Base-by-base conservation (phyloP, 495 filamentous ascomycete species). In the Symbiotaphrina buchneri region DNA sequence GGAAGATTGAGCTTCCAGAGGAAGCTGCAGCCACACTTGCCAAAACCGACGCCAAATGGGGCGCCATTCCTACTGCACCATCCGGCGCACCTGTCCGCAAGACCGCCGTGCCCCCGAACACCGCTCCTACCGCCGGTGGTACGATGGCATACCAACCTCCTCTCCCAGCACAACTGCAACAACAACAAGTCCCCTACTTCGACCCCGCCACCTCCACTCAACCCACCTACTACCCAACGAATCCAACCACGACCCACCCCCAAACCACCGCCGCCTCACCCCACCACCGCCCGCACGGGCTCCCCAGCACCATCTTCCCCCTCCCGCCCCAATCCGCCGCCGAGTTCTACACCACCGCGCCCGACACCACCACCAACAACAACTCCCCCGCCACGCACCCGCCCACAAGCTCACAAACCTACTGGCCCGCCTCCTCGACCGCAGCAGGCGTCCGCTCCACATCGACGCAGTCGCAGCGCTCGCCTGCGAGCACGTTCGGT, bases 1-100 rank as follows among this genome's bases (percentile, higher is more conserved):
- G 87, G 87, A 74, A 74, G 7, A 68, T 93, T 11, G 68, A 79
- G 22, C 50, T 95, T 10, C 90, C 90, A 0, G 70, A 75, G 35
- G 84, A 94, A 48, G 87, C 85, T 0, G 55, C 61, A 2, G 46
- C 60, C 1, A n/a, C n/a, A n/a, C n/a, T n/a, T n/a, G n/a, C n/a
- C n/a, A n/a, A n/a, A n/a, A n/a, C n/a, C n/a, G n/a, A n/a, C n/a
- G n/a, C n/a, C n/a, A n/a, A n/a, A n/a, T n/a, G n/a, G n/a, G n/a
- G n/a, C n/a, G n/a, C n/a, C n/a, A n/a, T n/a, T n/a, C n/a, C n/a
- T n/a, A n/a, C n/a, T n/a, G n/a, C n/a, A n/a, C n/a, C n/a, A n/a
- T n/a, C n/a, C n/a, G n/a, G n/a, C n/a, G n/a, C n/a, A n/a, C n/a
- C n/a, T n/a, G n/a, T n/a, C n/a, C n/a, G n/a, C n/a, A n/a, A n/a